Conservation (phyloP, 2,329 filamentous ascomycete species). For the Fusarium musae region DNA sequence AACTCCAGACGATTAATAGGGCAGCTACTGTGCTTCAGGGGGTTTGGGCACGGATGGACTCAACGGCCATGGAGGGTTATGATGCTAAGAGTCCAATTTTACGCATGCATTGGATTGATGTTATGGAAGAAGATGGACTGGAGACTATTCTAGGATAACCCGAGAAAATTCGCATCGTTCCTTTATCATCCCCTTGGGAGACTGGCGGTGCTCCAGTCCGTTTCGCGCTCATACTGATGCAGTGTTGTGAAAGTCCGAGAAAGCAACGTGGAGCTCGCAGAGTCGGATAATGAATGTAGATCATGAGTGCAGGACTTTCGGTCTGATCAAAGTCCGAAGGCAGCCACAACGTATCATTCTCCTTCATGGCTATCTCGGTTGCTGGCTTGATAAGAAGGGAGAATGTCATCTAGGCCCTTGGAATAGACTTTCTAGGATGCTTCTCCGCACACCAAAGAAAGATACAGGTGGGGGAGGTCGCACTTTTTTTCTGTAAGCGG, state of each 20-base stretch:
- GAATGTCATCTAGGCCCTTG: neutral
- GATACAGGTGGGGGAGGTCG: neutral
- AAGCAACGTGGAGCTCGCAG: neutral
- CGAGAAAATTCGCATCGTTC: rapidly evolving
- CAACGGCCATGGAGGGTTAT: rapidly evolving
- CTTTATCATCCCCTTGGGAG: too few species aligned
- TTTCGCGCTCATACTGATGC: too few species aligned
- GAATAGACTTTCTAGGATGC: neutral
- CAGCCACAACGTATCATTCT: neutral
- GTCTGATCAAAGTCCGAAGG: neutral
- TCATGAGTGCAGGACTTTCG: neutral
- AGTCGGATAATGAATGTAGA: neutral
- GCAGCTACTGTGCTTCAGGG: neutral
- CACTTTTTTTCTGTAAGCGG: slow-evolving; percentile 10
- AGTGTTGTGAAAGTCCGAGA: neutral
- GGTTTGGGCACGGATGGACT: neutral
- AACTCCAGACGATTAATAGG: neutral
- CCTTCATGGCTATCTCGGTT: neutral
- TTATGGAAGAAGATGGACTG: neutral
- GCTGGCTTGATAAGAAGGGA: too few species aligned
- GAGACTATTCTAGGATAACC: neutral
- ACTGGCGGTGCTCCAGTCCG: neutral
- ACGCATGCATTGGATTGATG: neutral
- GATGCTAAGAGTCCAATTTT: neutral
- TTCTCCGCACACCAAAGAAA: neutral